A percentile compares a stretch with the other conserved stretches of the same genome.
Evolutionary conservation across 257 asterid species (phyloP).

Genomic region (Nicotiana sylvestris): DNA sequence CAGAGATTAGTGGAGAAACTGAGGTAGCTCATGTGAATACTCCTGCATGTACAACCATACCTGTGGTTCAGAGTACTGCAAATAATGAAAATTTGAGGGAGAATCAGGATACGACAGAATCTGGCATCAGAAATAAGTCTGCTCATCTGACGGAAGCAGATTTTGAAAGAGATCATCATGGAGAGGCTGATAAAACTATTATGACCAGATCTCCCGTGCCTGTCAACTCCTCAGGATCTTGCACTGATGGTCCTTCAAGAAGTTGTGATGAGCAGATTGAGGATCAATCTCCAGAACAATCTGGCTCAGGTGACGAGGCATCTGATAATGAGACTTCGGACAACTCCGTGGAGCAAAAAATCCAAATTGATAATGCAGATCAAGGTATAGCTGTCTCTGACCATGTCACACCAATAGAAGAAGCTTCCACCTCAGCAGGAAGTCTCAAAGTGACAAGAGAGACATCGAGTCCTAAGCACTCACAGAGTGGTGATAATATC

Average conservation of each 20-base stretch:
- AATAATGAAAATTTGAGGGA: slow-evolving; percentile 25
- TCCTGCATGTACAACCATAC: slow-evolving; percentile 19
- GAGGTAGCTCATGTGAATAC: slow-evolving; percentile 23
- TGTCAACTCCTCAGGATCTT: slow-evolving; percentile 23
- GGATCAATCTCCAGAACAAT: slow-evolving; percentile 21
- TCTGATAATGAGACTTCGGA: slow-evolving; percentile 15
- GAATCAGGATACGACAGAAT: slow-evolving; percentile 23
- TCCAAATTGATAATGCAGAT: slow-evolving; percentile 21
- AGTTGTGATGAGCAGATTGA: slow-evolving; percentile 18
- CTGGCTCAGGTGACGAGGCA: slow-evolving; percentile 11
- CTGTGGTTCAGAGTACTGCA: slow-evolving; percentile 6
- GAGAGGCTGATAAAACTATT: slow-evolving; percentile 25
- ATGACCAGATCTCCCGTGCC: slow-evolving; percentile 19
- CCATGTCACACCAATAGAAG: slow-evolving; percentile 13
- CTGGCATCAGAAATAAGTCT: slow-evolving; percentile 14
- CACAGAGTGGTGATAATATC: slow-evolving; percentile 9
- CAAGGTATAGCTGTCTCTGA: slow-evolving; percentile 24
- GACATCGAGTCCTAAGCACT: slow-evolving; percentile 14
- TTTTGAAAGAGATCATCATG: slow-evolving; percentile 10
- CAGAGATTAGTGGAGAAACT: slow-evolving; percentile 21
- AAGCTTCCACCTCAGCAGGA: slow-evolving; percentile 18
- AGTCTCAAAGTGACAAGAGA: slow-evolving; percentile 21
- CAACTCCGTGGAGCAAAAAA: slow-evolving; percentile 26
- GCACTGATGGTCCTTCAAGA: slow-evolving; percentile 18
- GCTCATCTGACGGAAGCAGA: slow-evolving; percentile 26